These are phyloP conservation scores for Pelargonium fulgidum DNA, from an alignment of 441 rosid genomes.

Conservation along the genomic window DNA sequence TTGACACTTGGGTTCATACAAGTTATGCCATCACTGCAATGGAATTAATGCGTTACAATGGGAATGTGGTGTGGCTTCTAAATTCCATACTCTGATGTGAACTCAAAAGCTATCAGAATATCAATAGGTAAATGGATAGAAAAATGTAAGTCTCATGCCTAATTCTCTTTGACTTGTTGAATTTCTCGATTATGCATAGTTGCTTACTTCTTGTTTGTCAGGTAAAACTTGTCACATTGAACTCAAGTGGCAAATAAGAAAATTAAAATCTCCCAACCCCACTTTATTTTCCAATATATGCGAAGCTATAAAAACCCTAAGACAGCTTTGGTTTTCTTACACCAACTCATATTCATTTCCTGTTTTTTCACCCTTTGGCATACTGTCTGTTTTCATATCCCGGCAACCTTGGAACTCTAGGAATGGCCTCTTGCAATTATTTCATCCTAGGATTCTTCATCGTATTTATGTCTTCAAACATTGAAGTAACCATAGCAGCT, in stretches of 20 bases:
- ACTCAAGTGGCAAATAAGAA: not conserved
- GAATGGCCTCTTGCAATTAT: not conserved
- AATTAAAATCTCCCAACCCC: not conserved
- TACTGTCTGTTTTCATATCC: not conserved
- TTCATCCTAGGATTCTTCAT: not conserved
- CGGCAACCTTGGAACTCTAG: not conserved
- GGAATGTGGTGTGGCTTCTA: not conserved
- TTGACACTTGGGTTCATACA: not conserved
- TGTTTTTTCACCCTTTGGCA: not conserved
- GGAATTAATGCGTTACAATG: not conserved
- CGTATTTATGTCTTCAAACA: not conserved
- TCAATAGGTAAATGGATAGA: not conserved
- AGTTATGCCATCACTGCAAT: not conserved
- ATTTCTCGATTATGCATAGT: not conserved
- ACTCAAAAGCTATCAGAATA: not conserved
- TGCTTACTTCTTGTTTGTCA: not conserved
- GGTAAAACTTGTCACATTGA: not conserved
- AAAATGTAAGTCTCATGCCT: not conserved
- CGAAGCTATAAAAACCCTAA: not conserved
- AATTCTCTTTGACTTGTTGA: not conserved
- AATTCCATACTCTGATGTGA: not conserved
- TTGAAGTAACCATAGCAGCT: not conserved
- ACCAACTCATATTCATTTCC: not conserved
- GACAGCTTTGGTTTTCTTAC: not conserved
- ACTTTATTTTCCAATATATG: not conserved